Percentiles rank a stretch among this genome's conserved stretches.
phyloP scores from a whole-genome alignment of 148 eudicot species.

The Gaultheria prostrata region DNA sequence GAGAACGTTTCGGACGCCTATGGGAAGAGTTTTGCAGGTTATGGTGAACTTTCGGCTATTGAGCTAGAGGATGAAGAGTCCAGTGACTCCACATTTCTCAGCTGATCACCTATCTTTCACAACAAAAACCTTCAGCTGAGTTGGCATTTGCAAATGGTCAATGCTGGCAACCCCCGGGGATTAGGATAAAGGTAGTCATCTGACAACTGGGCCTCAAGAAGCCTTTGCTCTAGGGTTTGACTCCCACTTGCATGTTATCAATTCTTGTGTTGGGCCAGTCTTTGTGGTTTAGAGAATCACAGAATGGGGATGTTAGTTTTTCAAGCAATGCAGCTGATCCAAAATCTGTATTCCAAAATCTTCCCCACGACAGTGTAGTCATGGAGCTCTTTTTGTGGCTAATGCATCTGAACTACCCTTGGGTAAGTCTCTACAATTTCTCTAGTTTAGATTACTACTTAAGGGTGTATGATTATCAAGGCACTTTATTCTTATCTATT shows the following conservation, averaged over 20 bases:
- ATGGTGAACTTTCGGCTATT: background rate
- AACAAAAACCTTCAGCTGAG: background rate
- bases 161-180: background rate
- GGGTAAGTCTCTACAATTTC: constrained; percentile 35
- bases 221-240: too few relatives aligned
- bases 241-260: too few relatives aligned
- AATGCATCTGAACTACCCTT: constrained; percentile 50
- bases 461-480: background rate
- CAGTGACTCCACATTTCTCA: background rate
- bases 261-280: too few relatives aligned
- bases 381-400: constrained; percentile 80
- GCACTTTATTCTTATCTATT: constrained; percentile 4
- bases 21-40: background rate
- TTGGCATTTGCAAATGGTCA: background rate
- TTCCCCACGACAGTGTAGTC: constrained; percentile 61
- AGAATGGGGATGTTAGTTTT: constrained; percentile 26
- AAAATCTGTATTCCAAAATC: constrained; percentile 39
- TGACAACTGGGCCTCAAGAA: too few relatives aligned
- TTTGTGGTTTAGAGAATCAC: constrained; percentile 39
- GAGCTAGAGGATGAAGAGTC: background rate
- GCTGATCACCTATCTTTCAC: background rate
- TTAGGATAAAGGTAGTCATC: background rate
- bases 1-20: background rate
- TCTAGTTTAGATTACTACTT: background rate
- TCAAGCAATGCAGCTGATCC: constrained; percentile 28